Conservation (phyloP, 176 grass and related monocot species). For the Carex pumila region DNA sequence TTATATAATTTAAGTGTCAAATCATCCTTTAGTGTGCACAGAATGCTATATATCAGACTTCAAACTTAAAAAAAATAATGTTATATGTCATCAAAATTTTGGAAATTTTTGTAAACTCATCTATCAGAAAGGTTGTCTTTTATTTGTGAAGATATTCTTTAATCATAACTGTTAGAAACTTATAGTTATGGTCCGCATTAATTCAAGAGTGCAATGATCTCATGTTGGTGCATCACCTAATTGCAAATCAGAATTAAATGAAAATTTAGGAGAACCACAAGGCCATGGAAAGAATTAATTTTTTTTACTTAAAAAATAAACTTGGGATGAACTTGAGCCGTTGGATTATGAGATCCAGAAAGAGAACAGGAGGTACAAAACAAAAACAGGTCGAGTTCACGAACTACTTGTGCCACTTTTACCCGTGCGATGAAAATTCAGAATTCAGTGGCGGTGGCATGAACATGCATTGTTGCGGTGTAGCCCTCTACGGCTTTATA, state of each 20-base stretch:
- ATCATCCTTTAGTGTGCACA: too few species aligned
- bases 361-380: neutral
- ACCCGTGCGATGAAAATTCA: neutral
- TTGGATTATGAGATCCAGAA: conserved; percentile 4
- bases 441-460: neutral
- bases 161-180: neutral
- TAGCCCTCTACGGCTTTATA: too few species aligned
- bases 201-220: conserved; percentile 55
- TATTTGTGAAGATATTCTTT: neutral
- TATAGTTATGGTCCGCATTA: neutral
- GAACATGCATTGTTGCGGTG: neutral
- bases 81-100: neutral
- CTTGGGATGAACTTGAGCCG: conserved; percentile 16
- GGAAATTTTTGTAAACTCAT: neutral
- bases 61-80: neutral
- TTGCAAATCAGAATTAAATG: too few species aligned
- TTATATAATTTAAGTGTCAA: too few species aligned
- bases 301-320: conserved; percentile 27
- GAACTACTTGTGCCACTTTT: neutral
- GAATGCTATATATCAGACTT: neutral
- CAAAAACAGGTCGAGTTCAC: neutral
- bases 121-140: neutral
- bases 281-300: neutral
- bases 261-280: too few species aligned
- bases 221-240: neutral